Percentiles rank a stretch among this genome's conserved stretches.
Conservation (phyloP, 805 yeast genomes). For the Yarrowia keelungensis region DNA sequence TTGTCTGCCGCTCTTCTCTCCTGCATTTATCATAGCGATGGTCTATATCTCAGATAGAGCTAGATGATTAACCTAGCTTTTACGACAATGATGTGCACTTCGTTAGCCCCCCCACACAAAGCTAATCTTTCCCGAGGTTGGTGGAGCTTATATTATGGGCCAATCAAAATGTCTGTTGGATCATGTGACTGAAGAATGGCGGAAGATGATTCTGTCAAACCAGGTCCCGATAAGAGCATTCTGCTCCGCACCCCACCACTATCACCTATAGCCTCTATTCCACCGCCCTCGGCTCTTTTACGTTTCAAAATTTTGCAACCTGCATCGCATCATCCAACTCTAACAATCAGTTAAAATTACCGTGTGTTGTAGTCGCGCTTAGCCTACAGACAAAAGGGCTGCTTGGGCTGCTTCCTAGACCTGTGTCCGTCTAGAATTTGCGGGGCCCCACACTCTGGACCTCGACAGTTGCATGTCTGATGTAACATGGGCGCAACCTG, state of each 20-base stretch:
- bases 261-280: background rate
- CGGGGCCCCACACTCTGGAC: slow-evolving; percentile 9
- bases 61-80: background rate
- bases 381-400: background rate
- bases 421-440: background rate
- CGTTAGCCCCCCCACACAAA: slow-evolving; percentile 5
- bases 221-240: too few relatives aligned
- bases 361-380: background rate
- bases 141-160: slow-evolving; percentile 16
- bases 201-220: too few relatives aligned
- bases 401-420: background rate
- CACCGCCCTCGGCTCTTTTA: background rate
- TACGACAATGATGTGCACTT: background rate
- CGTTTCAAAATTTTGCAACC: slow-evolving; percentile 15
- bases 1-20: background rate
- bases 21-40: background rate
- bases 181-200: background rate
- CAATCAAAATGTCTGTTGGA: background rate
- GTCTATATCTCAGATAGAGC: too few relatives aligned
- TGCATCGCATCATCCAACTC: slow-evolving; percentile 15
- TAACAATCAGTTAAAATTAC: slow-evolving; percentile 5
- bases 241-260: too few relatives aligned
- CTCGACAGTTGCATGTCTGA: background rate
- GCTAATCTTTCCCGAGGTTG: slow-evolving; percentile 11
- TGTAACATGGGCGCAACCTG: background rate